A percentile compares a stretch with the other conserved stretches of the same genome.
phyloP scores from a whole-genome alignment of 1,284 basidiomycete genomes.

The Ustilago vetiveriae region DNA sequence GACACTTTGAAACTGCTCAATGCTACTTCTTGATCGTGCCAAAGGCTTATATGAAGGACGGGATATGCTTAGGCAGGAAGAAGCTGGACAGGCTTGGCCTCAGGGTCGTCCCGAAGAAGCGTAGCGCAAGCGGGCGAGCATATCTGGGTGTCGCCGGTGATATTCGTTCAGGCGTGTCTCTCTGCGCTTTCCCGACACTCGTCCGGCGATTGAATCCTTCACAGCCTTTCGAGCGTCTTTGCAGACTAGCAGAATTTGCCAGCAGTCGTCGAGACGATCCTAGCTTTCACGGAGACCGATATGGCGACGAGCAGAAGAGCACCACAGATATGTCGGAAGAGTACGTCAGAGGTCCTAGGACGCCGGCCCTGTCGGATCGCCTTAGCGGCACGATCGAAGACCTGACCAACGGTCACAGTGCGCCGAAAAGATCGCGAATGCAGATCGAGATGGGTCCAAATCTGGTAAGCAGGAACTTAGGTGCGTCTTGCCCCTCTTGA shows the following conservation, averaged over 20 bases:
- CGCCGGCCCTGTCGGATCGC: no score
- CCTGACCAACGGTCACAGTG: no score
- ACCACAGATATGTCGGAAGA: no score
- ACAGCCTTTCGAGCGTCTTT: conserved; percentile 5
- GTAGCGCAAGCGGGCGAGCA: not conserved
- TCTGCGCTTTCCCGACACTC: not conserved
- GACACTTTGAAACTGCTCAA: not conserved
- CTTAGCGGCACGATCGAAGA: no score
- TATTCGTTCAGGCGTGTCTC: not conserved
- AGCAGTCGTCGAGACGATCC: not conserved
- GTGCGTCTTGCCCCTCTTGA: no score
- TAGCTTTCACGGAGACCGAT: not conserved
- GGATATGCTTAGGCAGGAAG: not conserved
- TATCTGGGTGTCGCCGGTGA: not conserved
- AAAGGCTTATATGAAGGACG: not conserved
- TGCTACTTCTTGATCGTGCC: conserved; percentile 16
- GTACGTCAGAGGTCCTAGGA: no score
- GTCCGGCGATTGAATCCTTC: rapidly evolving
- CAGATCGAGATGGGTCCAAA: no score
- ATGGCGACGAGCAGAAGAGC: not conserved
- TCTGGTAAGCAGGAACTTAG: no score
- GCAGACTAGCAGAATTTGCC: conserved; percentile 1
- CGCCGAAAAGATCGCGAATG: no score
- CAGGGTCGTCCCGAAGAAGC: not conserved
- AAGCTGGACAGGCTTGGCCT: not conserved